A percentile compares a stretch with the other conserved stretches of the same genome.
These are phyloP conservation scores for barley (Hordeum vulgare) DNA, from an alignment of 176 grass and related monocot species.

Conservation along the genomic window MorexV3_pseudomolecules_assembly NC_058522.1:435634293-435634792, in stretches of 20 bases:
- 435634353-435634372: conserved; percentile 32
- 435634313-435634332: conserved; percentile 42
- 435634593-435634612: conserved; percentile 56
- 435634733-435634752: background rate
- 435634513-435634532: conserved; percentile 35
- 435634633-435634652: conserved; percentile 89
- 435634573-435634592: conserved; percentile 53
- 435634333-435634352: conserved; percentile 16
- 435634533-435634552: conserved; percentile 32
- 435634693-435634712: conserved; percentile 42
- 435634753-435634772: background rate
- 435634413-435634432: conserved; percentile 52
- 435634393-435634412: conserved; percentile 15
- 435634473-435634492: conserved; percentile 62
- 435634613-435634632: conserved; percentile 65
- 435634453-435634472: conserved; percentile 70
- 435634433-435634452: conserved; percentile 82
- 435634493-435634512: conserved; percentile 35
- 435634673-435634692: conserved; percentile 75
- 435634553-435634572: conserved; percentile 54
- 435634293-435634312: conserved; percentile 52
- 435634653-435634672: conserved; percentile 90
- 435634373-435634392: conserved; percentile 22
- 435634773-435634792: conserved; percentile 41
- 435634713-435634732: conserved; percentile 11